A percentile compares a stretch with the other conserved stretches of the same genome.
phyloP scores from a whole-genome alignment of 208 protist species.

The Trypanosoma avium region DNA sequence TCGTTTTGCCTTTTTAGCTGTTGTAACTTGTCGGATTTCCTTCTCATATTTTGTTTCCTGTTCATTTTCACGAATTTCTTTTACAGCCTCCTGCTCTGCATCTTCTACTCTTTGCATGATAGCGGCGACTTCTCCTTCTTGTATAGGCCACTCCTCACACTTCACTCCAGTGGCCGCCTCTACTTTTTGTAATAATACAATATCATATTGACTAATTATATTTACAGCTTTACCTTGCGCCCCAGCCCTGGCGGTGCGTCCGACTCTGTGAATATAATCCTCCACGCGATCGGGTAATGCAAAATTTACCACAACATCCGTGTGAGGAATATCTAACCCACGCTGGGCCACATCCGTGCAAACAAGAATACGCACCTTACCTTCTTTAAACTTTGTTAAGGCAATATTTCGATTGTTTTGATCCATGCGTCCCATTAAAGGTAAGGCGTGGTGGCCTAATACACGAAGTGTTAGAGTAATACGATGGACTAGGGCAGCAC shows the following conservation, averaged over 20 bases:
- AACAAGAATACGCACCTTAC: conserved; percentile 88
- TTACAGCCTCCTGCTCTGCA: conserved; percentile 87
- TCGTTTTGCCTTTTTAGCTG: conserved; percentile 72
- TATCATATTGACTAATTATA: conserved; percentile 97
- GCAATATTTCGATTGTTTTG: conserved; percentile 91
- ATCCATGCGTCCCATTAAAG: conserved; percentile 92
- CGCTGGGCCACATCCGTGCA: conserved; percentile 94
- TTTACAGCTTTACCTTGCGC: conserved; percentile 93
- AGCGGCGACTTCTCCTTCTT: conserved; percentile 68
- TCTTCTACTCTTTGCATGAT: conserved; percentile 91
- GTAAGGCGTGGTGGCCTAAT: conserved; percentile 87
- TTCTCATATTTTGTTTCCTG: conserved; percentile 77
- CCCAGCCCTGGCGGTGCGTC: conserved; percentile 95
- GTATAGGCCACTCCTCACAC: conserved; percentile 84
- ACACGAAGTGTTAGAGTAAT: conserved; percentile 90
- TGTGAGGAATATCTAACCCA: conserved; percentile 98
- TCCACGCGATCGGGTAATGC: conserved; percentile 96
- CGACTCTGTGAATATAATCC: conserved; percentile 98
- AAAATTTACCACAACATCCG: conserved; percentile 98
- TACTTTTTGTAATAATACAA: conserved; percentile 98
- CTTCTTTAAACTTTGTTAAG: conserved; percentile 89
- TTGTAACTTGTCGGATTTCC: conserved; percentile 65
- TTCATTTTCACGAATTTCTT: conserved; percentile 88
- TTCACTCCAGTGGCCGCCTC: conserved; percentile 95
- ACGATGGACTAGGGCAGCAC: conserved; percentile 88